Base-by-base conservation (phyloP, 2,329 filamentous ascomycete genomes). In the Xylogone sp. region DNA sequence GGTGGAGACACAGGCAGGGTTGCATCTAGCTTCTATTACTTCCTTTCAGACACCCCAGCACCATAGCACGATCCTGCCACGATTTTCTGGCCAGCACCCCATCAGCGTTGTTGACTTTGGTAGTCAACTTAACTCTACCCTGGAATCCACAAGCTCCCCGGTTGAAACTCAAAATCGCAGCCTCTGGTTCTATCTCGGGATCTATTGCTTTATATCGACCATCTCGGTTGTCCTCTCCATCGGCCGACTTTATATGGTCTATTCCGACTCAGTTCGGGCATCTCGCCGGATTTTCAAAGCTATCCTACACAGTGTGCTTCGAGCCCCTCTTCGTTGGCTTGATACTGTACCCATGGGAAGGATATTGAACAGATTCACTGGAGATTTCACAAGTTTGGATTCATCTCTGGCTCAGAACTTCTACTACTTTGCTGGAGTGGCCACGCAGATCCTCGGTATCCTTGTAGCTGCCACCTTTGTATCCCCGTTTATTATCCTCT, bases 311-410 rank as follows among this genome's bases (percentile, higher is more conserved):
- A 74, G 79, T 2, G 76, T 92, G 6, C 73, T 92, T 7, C 81
- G 85, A 16, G 82, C 87, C 5, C 87, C 86, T 1, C 73, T 91
- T 16, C 76, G 86, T 51, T 91, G 87, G 86, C 75, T 92, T 21
- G 88, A 92, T 62, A 90, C 87, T 0, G 83, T 89, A 0, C 88
- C 88, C 0, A 75, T 88, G 1, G 88, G 88, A 5, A 79, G 87
- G 42, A 79, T 92, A 29, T 72, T 91, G 24, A 92, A 92, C 68
- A 78, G 88, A 1, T 89, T 91, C 65, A 89, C 87, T 0, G 76
- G 83, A 3, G 88, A 92, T 66, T 90, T 92, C 65, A 81, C 84
- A 58, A 76, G 81, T 43, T 78, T 91, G 48, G 88, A 92, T 67
- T 84, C 79, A 5, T 75, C 79, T 24, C 71, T 90, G 46, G 79